Base-by-base conservation (phyloP, 1,284 basidiomycete species). In the Veloboletus limbatus region DNA sequence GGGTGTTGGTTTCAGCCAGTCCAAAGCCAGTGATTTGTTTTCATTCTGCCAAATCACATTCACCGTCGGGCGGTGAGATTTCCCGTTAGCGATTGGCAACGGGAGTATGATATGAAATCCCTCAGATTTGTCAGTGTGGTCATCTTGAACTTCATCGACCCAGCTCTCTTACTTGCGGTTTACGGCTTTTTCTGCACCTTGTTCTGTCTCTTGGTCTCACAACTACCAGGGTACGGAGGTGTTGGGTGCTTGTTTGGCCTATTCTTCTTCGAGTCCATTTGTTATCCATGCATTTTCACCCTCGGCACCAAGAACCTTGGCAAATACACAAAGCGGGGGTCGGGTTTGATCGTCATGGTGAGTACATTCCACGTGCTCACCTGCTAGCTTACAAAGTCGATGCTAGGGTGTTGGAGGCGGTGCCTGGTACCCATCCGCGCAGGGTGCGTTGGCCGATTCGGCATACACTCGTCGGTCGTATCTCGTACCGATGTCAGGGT, bases 241-340 rank as follows among this genome's bases (percentile, higher is more conserved):
- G 70, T 88, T 38, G 80, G 74, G 8, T 81, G 76, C 64, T 60
- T 88, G 47, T 88, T 86, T 65, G 62, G 75, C 49, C 66, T 89
- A 48, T 88, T 88, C 76, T 88, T 85, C 75, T 88, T 87, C 66
- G 86, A 88, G 65, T 82, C 80, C 8, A 81, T 83, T 55, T 83
- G 82, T 60, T 84, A 83, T 58, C 81, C 82, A 5, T 79, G 82
- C 55, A 82, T 88, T 49, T 87, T 85, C 69, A 82, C 82, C 1
- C 71, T 89, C 30, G 82, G 77, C 7, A 91, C 87, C 26, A 77
- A 80, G 64, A 79, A 81, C 57, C 70, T 88, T 37, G 87, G 86
- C 26, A 72, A 73, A 45, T 75, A 85, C 69, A 85, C 86, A 5
- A 86, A 87, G 66, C 71, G 73, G 43, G 86, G 81, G 1, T 84